phyloP scores from a whole-genome alignment of 108 stramenopile species.

The Craspedostauros australis region DNA sequence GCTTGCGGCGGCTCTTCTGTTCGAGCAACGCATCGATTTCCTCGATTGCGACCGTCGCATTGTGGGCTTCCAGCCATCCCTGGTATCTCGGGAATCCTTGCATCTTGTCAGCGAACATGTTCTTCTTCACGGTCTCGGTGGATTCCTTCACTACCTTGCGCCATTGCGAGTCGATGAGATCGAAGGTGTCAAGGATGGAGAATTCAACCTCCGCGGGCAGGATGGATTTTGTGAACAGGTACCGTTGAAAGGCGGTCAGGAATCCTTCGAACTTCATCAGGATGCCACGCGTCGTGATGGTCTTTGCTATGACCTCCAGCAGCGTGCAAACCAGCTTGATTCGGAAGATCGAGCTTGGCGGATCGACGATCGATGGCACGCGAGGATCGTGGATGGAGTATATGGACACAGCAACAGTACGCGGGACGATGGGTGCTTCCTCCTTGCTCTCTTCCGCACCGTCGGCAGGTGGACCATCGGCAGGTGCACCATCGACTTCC shows the following conservation, averaged over 20 bases:
- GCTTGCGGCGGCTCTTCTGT: conserved; percentile 25
- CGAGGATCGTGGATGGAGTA: conserved; percentile 87
- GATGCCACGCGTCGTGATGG: conserved; percentile 57
- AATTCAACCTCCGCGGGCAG: conserved; percentile 91
- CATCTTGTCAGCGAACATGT: conserved; percentile 2
- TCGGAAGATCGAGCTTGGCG: conserved; percentile 80
- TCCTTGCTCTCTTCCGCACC: conserved; percentile 26
- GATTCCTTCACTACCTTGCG: conserved; percentile 31
- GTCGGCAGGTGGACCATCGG: too few relatives aligned
- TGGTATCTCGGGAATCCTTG: conserved; percentile 54
- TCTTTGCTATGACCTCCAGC: conserved; percentile 66
- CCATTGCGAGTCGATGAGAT: conserved; percentile 78
- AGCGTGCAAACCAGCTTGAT: conserved; percentile 82
- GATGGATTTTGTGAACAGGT: conserved; percentile 87
- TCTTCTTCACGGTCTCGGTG: conserved; percentile 25
- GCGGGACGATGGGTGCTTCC: conserved; percentile 13
- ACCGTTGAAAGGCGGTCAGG: conserved; percentile 84
- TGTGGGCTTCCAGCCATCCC: conserved; percentile 82
- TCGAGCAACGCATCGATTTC: conserved; percentile 38
- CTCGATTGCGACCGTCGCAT: conserved; percentile 64
- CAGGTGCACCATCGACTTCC: conserved; percentile 33
- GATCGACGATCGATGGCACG: conserved; percentile 70
- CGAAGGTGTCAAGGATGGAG: conserved; percentile 86
- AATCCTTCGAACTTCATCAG: conserved; percentile 54
- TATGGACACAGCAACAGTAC: conserved; percentile 57